phyloP scores from a whole-genome alignment of 495 filamentous ascomycete species.

The Thermothielavioides terrestris region DNA sequence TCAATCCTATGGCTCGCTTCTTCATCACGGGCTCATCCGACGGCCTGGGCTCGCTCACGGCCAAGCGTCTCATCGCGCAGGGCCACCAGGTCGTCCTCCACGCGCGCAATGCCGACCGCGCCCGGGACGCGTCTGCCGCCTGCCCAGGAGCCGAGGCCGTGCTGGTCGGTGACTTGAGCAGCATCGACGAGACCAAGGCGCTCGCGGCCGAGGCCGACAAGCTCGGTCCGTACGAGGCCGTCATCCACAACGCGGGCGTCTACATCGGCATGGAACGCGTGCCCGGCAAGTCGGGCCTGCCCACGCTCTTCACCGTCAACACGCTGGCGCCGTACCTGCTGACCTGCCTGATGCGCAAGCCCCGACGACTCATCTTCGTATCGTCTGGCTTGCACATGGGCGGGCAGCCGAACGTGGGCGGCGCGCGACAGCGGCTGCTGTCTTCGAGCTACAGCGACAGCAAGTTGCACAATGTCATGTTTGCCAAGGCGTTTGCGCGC shows the following conservation, averaged over 20 bases:
- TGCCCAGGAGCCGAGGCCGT: slow-evolving; percentile 43
- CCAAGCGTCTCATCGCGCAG: slow-evolving; percentile 39
- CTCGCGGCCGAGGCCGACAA: slow-evolving; percentile 44
- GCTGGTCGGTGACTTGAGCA: slow-evolving; percentile 44
- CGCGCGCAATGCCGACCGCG: slow-evolving; percentile 45
- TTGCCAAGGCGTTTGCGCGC: slow-evolving; percentile 46
- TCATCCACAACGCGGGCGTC: slow-evolving; percentile 51
- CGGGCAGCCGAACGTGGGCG: slow-evolving; percentile 33
- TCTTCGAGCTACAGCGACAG: slow-evolving; percentile 40
- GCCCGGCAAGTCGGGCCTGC: slow-evolving; percentile 38
- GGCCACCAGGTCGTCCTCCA: slow-evolving; percentile 51
- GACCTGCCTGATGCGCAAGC: slow-evolving; percentile 43
- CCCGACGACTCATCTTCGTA: slow-evolving; percentile 45
- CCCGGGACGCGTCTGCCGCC: slow-evolving; percentile 33
- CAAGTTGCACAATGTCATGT: slow-evolving; percentile 48
- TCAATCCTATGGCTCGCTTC: slow-evolving; percentile 40
- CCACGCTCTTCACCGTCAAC: slow-evolving; percentile 48
- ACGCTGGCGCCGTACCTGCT: slow-evolving; percentile 51
- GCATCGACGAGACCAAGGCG: slow-evolving; percentile 44
- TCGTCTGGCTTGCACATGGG: slow-evolving; percentile 43
- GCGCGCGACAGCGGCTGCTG: slow-evolving; percentile 12
- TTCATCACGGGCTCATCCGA: slow-evolving; percentile 45
- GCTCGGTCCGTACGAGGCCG: slow-evolving; percentile 43
- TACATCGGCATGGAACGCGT: slow-evolving; percentile 33
- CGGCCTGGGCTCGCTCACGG: slow-evolving; percentile 46